phyloP scores from a whole-genome alignment of 2,329 filamentous ascomycete genomes.

The Cucurbitaria berberidis region DNA sequence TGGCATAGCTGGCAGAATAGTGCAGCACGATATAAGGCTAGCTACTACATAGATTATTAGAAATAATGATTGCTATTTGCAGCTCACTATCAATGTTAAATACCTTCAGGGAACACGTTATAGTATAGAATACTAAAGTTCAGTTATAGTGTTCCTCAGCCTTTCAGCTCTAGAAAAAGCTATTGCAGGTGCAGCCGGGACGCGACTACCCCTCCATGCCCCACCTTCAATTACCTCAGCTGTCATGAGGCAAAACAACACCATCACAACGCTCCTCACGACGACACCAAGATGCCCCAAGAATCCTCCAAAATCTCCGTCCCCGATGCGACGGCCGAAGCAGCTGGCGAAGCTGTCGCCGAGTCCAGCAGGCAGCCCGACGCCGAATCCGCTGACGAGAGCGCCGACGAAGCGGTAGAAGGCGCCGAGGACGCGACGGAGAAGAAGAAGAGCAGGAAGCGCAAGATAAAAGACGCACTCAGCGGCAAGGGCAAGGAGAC shows the following conservation, averaged over 20 bases:
- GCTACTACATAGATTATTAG: too few relatives aligned
- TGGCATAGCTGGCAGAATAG: too few relatives aligned
- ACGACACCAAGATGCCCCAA: slow-evolving; percentile 41
- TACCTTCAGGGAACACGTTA: too few relatives aligned
- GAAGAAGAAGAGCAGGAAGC: slow-evolving; percentile 71
- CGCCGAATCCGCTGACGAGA: slow-evolving; percentile 41
- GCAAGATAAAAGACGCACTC: slow-evolving; percentile 61
- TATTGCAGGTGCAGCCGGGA: slow-evolving; percentile 1
- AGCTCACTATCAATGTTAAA: too few relatives aligned
- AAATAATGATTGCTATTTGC: too few relatives aligned
- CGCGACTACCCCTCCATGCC: slow-evolving; percentile 6
- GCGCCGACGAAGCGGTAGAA: slow-evolving; percentile 47
- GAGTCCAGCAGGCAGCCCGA: slow-evolving; percentile 40
- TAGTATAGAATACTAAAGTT: too few relatives aligned
- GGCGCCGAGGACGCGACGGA: slow-evolving; percentile 48
- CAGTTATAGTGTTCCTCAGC: too few relatives aligned
- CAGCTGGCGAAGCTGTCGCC: slow-evolving; percentile 50
- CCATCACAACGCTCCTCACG: slow-evolving; percentile 6
- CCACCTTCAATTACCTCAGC: slow-evolving; percentile 17
- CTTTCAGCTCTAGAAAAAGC: too few relatives aligned
- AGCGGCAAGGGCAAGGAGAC: slow-evolving; percentile 43
- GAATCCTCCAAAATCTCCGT: slow-evolving; percentile 69
- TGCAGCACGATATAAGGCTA: too few relatives aligned
- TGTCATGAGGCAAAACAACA: slow-evolving; percentile 5
- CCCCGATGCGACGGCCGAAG: slow-evolving; percentile 57